These are phyloP conservation scores for Limtongia smithiae DNA, from an alignment of 805 yeast genomes.

Conservation along the genomic window DNA sequence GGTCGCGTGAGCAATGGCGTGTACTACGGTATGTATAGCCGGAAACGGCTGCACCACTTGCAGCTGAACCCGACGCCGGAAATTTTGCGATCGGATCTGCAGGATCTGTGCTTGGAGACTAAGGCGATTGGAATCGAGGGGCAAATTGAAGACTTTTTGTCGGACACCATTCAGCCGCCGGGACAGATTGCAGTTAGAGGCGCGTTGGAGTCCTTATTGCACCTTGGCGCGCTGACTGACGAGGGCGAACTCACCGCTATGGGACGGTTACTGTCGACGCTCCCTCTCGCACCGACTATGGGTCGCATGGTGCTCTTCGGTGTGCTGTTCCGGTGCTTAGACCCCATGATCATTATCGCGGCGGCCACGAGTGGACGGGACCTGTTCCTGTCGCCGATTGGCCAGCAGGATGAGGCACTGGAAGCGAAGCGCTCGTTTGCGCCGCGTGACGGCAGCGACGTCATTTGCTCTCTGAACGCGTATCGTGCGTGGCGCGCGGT, in stretches of 20 bases:
- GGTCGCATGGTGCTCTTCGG: constrained; percentile 26
- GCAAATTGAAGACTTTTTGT: constrained; percentile 11
- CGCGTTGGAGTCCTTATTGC: constrained; percentile 17
- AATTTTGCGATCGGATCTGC: constrained; percentile 27
- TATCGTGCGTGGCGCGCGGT: constrained; percentile 21
- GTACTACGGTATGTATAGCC: constrained; percentile 62
- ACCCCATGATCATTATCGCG: constrained; percentile 23
- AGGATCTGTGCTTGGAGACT: constrained; percentile 21
- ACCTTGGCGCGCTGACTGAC: constrained; percentile 24
- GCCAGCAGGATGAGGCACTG: constrained; percentile 1
- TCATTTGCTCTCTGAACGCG: constrained; percentile 20
- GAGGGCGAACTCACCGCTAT: constrained; percentile 21
- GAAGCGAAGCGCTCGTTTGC: constrained; percentile 4
- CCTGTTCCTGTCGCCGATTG: constrained; percentile 15
- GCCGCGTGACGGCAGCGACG: constrained; percentile 10
- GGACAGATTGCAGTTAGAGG: constrained; percentile 7
- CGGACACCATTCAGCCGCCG: constrained; percentile 26
- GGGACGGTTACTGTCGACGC: constrained; percentile 19
- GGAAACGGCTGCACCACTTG: constrained; percentile 3
- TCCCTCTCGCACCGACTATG: constrained; percentile 22
- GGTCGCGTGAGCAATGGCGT: constrained; percentile 77
- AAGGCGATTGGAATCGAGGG: constrained; percentile 21
- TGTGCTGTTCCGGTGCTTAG: constrained; percentile 25
- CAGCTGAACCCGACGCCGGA: constrained; percentile 18
- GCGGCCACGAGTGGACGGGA: constrained; percentile 9